phyloP scores from a whole-genome alignment of 1,284 basidiomycete species.

The Cryptococcus sp. region DNA sequence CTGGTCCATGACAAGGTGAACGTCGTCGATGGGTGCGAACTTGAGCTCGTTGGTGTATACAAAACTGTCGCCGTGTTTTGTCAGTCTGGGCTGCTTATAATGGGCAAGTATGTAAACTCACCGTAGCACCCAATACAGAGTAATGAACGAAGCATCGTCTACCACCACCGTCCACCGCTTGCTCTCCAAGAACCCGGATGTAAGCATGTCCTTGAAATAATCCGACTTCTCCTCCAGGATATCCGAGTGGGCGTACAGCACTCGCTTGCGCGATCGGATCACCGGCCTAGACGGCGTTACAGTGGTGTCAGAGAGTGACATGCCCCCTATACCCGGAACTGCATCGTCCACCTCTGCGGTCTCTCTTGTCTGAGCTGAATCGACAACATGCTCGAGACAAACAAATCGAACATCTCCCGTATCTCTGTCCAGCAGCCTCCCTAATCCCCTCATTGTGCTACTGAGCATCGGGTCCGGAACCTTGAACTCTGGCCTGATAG shows the following conservation, averaged over 20 bases:
- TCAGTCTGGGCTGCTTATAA: background rate
- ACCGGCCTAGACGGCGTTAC: background rate
- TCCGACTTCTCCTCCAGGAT: slow-evolving; percentile 69
- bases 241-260: slow-evolving; percentile 77
- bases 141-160: slow-evolving; percentile 76
- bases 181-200: slow-evolving; percentile 66
- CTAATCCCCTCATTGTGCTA: slow-evolving; percentile 59
- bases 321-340: background rate
- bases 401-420: slow-evolving; percentile 64
- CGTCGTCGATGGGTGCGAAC: slow-evolving; percentile 57
- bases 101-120: slow-evolving; percentile 9
- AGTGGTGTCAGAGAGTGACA: too few relatives aligned
- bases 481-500: slow-evolving; percentile 61
- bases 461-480: slow-evolving; percentile 50
- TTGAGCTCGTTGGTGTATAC: slow-evolving; percentile 65
- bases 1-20: slow-evolving; percentile 27
- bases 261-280: slow-evolving; percentile 27
- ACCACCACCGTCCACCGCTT: slow-evolving; percentile 52
- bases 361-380: slow-evolving; percentile 24
- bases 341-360: background rate
- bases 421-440: slow-evolving; percentile 45
- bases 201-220: slow-evolving; percentile 75
- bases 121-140: slow-evolving; percentile 71
- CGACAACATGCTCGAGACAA: slow-evolving; percentile 59
- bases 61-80: slow-evolving; percentile 53